Base-by-base conservation (phyloP, 2,329 filamentous ascomycete species). In the Penicillium fuscoglaucum region DNA sequence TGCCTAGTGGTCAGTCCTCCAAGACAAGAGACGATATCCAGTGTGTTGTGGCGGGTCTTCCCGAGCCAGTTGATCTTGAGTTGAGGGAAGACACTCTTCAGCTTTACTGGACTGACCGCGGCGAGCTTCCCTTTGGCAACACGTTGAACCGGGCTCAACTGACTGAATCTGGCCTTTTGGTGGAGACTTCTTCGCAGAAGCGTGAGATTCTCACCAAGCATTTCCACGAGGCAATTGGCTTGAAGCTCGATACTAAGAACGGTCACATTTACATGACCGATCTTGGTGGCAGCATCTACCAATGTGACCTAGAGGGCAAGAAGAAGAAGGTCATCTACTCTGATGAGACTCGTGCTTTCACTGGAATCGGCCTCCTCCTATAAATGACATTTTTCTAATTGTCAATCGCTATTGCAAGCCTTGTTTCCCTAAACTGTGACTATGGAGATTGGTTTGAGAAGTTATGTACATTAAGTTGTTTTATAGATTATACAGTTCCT, bases 41-140 rank as follows among this genome's bases (percentile, higher is more conserved):
- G 51, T 64, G 74, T 0, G 58, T 86, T 2, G 64, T 82, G 3
- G 65, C 76, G 4, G 66, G 67, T 0, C 70, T 85, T 7, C 82
- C 83, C 0, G 83, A 86, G 66, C 81, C 82, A 0, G 83, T 87
- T 55, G 83, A 87, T 66, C 70, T 87, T 0, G 83, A 84, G 29
- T 64, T 86, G 1, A 82, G 85, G 15, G 72, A 75, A 13, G 69
- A 72, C 0, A 66, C 68, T 2, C 67, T 77, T 39, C 71, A 68
- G 2, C 71, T 87, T 31, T 87, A 83, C 68, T 87, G 84, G 84
- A 85, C 84, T 0, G 84, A 87, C 62, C 75, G 84, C 0, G 85
- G 84, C 7, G 84, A 87, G 59, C 72, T 80, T 1, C 84, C 84
- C 0, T 64, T 68, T 2, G 84, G 84, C 0, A 85, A 84, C 64